Percentiles rank a stretch among this genome's conserved stretches.
These are phyloP conservation scores for Apium graveolens DNA, from an alignment of 129 eudicot genomes.

Conservation along the genomic window DNA sequence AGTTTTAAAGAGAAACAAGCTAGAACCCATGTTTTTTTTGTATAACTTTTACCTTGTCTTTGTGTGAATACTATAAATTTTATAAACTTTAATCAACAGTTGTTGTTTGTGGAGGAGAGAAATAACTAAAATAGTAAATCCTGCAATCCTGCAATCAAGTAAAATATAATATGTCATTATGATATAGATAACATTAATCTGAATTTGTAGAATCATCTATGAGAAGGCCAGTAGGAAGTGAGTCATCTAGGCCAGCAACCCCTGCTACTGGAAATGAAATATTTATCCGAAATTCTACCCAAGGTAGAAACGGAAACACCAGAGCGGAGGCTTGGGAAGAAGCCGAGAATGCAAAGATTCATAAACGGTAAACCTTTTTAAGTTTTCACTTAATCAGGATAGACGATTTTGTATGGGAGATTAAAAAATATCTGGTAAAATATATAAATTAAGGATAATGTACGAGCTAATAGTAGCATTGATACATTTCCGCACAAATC, in stretches of 20 bases:
- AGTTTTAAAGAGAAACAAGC: not conserved
- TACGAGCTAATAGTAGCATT: not conserved
- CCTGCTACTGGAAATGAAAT: slow-evolving; percentile 20
- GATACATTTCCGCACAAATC: not conserved
- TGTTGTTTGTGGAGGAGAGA: not conserved
- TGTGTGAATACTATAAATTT: not conserved
- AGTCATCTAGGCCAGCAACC: slow-evolving; percentile 26
- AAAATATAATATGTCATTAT: not conserved
- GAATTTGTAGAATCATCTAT: slow-evolving; percentile 25
- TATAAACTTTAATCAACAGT: not conserved
- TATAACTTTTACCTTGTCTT: not conserved
- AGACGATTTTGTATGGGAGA: not conserved
- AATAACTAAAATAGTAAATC: not conserved
- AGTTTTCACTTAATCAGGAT: not conserved
- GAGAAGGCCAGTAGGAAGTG: slow-evolving; percentile 19
- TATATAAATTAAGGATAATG: not conserved
- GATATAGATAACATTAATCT: not conserved
- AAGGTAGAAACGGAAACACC: slow-evolving; percentile 23
- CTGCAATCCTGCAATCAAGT: not conserved
- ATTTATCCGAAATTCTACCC: slow-evolving; percentile 23
- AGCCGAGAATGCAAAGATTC: slow-evolving; percentile 50
- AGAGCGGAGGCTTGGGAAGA: slow-evolving; percentile 69
- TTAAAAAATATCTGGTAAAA: not conserved
- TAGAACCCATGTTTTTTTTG: not conserved
- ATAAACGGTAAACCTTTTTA: slow-evolving; percentile 33